phyloP scores from a whole-genome alignment of 1,139 yeast species.

The Hanseniaspora gamundiae region DNA sequence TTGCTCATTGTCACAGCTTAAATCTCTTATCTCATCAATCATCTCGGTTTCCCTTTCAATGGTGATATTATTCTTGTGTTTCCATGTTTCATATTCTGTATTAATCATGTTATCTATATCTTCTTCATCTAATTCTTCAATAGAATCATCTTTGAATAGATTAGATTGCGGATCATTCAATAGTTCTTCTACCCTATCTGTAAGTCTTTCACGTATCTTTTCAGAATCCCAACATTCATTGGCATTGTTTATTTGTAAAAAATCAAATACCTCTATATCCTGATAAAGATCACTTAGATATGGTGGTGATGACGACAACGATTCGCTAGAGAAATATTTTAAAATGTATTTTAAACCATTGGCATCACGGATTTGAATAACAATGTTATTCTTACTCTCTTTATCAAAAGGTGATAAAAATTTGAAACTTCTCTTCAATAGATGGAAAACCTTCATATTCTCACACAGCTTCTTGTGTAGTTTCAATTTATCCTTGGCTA shows the following conservation, averaged over 20 bases:
- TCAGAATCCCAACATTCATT: slow-evolving; percentile 12
- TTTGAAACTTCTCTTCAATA: slow-evolving; percentile 15
- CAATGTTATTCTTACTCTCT: slow-evolving; percentile 14
- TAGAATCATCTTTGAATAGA: slow-evolving; percentile 2
- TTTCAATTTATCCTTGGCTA: slow-evolving; percentile 23
- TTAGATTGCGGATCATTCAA: neutral
- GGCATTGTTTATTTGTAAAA: slow-evolving; percentile 11
- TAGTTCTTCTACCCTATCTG: neutral
- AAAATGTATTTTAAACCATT: slow-evolving; percentile 54
- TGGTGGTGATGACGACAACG: too few species aligned
- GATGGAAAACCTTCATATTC: slow-evolving; percentile 12
- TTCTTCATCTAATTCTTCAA: slow-evolving; percentile 11
- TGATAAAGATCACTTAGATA: slow-evolving; percentile 53
- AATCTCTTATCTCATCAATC: neutral
- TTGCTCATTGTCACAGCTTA: slow-evolving; percentile 23
- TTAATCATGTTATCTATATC: slow-evolving; percentile 10
- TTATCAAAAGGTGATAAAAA: neutral
- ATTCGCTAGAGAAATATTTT: slow-evolving; percentile 36
- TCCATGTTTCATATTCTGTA: slow-evolving; percentile 13
- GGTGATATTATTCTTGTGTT: slow-evolving; percentile 3
- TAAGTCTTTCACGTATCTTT: slow-evolving; percentile 7
- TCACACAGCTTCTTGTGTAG: slow-evolving; percentile 5
- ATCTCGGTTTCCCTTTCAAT: neutral
- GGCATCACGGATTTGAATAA: slow-evolving; percentile 35
- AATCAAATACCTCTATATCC: slow-evolving; percentile 38